Conservation (phyloP, 441 rosid genomes). For the Euphorbia corollata region DNA sequence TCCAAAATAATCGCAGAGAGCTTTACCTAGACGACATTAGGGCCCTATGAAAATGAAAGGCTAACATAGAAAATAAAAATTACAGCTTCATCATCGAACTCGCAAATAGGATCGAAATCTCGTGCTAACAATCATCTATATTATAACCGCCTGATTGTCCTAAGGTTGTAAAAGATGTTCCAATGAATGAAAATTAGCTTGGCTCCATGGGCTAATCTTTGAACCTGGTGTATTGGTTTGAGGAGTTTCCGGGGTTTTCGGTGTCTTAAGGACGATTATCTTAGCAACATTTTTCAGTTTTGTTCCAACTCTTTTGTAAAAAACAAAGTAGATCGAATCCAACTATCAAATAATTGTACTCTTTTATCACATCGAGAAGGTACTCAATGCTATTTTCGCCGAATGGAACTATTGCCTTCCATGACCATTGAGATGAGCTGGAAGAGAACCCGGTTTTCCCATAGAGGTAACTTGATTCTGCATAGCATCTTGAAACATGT, state of each 20-base stretch:
- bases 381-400: conserved; percentile 68
- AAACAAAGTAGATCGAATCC: conserved; percentile 57
- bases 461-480: conserved; percentile 50
- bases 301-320: conserved; percentile 47
- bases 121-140: no score
- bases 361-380: conserved; percentile 62
- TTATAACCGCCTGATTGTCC: conserved; percentile 17
- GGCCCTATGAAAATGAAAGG: no score
- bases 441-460: conserved; percentile 52
- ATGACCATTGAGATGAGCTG: conserved; percentile 47
- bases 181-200: conserved; percentile 29
- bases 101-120: no score
- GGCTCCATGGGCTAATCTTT: conserved; percentile 41
- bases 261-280: conserved; percentile 39
- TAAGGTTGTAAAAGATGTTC: conserved; percentile 29
- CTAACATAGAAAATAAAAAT: no score
- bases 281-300: conserved; percentile 42
- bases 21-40: no score
- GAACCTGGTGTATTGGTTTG: conserved; percentile 27
- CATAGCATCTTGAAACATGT: no score
- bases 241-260: conserved; percentile 31
- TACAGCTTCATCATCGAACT: no score
- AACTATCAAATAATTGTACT: conserved; percentile 52
- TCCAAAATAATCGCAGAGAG: no score
- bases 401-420: conserved; percentile 63